These are phyloP conservation scores for Furcasterigmium furcatum DNA, from an alignment of 2,329 filamentous ascomycete genomes.

Conservation along the genomic window DNA sequence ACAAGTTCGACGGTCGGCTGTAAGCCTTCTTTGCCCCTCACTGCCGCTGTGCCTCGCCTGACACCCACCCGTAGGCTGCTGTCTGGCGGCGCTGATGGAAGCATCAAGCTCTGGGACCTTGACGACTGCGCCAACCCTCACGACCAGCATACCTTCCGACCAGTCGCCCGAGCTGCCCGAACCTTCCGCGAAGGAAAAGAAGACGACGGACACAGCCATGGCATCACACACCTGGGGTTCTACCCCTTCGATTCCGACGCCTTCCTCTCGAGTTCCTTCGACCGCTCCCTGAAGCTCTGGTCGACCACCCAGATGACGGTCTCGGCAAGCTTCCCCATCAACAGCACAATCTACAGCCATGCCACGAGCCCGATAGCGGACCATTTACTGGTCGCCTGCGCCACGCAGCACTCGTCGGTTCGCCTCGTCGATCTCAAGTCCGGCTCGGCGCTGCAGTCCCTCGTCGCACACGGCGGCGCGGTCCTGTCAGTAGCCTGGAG, in stretches of 20 bases:
- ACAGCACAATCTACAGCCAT: slow-evolving; percentile 71
- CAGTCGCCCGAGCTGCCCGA: slow-evolving; percentile 48
- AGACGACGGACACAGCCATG: slow-evolving; percentile 55
- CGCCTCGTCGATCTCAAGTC: slow-evolving; percentile 84
- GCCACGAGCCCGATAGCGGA: slow-evolving; percentile 70
- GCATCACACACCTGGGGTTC: slow-evolving; percentile 73
- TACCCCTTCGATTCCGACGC: slow-evolving; percentile 75
- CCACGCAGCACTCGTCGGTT: slow-evolving; percentile 80
- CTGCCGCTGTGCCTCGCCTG: not conserved
- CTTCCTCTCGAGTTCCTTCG: slow-evolving; percentile 75
- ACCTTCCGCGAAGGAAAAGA: slow-evolving; percentile 26
- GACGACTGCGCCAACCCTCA: slow-evolving; percentile 52
- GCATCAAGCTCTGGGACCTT: slow-evolving; percentile 84
- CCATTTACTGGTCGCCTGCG: slow-evolving; percentile 80
- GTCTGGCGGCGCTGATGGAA: slow-evolving; percentile 82
- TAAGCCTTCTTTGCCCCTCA: slow-evolving; percentile 27
- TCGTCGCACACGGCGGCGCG: slow-evolving; percentile 66
- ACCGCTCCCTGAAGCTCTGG: slow-evolving; percentile 75
- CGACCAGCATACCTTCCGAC: slow-evolving; percentile 46
- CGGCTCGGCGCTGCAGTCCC: slow-evolving; percentile 69
- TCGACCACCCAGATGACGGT: slow-evolving; percentile 58
- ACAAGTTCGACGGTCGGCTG: slow-evolving; percentile 78
- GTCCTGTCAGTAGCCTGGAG: slow-evolving; percentile 77
- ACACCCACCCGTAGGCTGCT: slow-evolving; percentile 57
- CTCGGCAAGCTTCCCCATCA: slow-evolving; percentile 66